Percentiles rank a stretch among this genome's conserved stretches.
Evolutionary conservation across 352 stramenopile genomes (phyloP).

Genomic region (Phytopythium vexans): DNA sequence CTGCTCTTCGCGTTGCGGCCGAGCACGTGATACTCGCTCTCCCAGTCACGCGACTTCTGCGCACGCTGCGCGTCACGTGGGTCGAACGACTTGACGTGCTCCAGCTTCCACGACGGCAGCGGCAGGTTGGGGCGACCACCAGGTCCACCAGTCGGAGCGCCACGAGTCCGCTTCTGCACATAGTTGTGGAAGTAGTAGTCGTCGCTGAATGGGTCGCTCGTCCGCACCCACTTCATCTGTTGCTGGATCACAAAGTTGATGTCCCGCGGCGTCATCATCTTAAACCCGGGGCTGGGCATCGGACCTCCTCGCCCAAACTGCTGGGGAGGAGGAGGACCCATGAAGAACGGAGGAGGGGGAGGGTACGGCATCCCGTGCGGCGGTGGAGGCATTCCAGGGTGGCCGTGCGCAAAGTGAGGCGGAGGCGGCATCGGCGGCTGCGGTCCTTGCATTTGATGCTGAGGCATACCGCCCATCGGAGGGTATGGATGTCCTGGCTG

Average conservation of each 20-base stretch:
- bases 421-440: slow-evolving; percentile 32
- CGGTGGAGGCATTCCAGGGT: slow-evolving; percentile 5
- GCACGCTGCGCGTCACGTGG: slow-evolving; percentile 50
- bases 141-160: slow-evolving; percentile 9
- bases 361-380: slow-evolving; percentile 32
- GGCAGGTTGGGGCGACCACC: slow-evolving; percentile 35
- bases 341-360: slow-evolving; percentile 12
- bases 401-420: slow-evolving; percentile 1
- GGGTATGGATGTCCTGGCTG: slow-evolving; percentile 17
- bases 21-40: slow-evolving; percentile 69
- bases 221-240: slow-evolving; percentile 83
- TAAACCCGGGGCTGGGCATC: slow-evolving; percentile 52
- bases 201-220: slow-evolving; percentile 86
- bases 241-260: slow-evolving; percentile 85
- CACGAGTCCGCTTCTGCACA: slow-evolving; percentile 66
- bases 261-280: slow-evolving; percentile 85
- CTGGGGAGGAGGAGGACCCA: slow-evolving; percentile 15
- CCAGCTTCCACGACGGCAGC: slow-evolving; percentile 78
- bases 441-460: slow-evolving; percentile 31
- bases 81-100: slow-evolving; percentile 81
- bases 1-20: slow-evolving; percentile 76
- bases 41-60: slow-evolving; percentile 72
- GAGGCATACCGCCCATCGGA: slow-evolving; percentile 13
- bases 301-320: slow-evolving; percentile 18
- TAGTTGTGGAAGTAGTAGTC: slow-evolving; percentile 89